A percentile compares a stretch with the other conserved stretches of the same genome.
Evolutionary conservation across 805 yeast genomes (phyloP).

Genomic region (Saccharomycopsis olivae): DNA sequence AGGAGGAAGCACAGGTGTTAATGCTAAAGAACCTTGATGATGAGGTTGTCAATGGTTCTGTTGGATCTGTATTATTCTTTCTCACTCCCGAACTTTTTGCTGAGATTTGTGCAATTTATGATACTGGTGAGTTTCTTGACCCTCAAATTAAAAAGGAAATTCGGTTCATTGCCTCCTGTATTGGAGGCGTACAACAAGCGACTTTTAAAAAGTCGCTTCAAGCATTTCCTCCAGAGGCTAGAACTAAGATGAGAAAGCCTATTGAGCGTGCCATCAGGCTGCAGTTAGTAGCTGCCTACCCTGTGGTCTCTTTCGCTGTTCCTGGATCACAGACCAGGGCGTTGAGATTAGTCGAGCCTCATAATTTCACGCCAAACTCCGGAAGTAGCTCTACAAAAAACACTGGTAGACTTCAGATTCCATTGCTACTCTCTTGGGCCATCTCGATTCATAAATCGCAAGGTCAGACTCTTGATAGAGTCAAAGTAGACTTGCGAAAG

Average conservation of each 20-base stretch:
- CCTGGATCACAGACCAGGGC: conserved; percentile 42
- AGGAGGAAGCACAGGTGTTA: conserved; percentile 92
- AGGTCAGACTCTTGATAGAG: conserved; percentile 69
- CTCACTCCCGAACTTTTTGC: conserved; percentile 22
- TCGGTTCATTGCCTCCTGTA: conserved; percentile 26
- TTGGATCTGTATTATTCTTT: conserved; percentile 56
- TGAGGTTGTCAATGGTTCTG: conserved; percentile 77
- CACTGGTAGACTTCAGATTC: conserved; percentile 52
- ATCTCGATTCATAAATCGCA: conserved; percentile 77
- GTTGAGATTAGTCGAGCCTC: conserved; percentile 27
- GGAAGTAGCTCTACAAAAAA: conserved; percentile 68
- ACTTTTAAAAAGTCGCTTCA: background rate
- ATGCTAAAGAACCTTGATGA: conserved; percentile 74
- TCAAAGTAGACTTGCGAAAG: conserved; percentile 54
- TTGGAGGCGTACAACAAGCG: conserved; percentile 19
- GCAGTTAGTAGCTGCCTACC: conserved; percentile 38
- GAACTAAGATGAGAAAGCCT: background rate
- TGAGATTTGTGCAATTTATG: background rate
- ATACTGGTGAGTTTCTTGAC: background rate
- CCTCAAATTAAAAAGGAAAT: conserved; percentile 21
- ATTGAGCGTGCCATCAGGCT: conserved; percentile 5
- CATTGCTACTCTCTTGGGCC: conserved; percentile 72
- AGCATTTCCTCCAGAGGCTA: background rate
- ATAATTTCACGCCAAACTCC: conserved; percentile 44
- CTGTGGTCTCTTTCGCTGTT: conserved; percentile 65